These are phyloP conservation scores for Coriolopsis trogii DNA, from an alignment of 1,284 basidiomycete genomes.

Conservation along the genomic window DNA sequence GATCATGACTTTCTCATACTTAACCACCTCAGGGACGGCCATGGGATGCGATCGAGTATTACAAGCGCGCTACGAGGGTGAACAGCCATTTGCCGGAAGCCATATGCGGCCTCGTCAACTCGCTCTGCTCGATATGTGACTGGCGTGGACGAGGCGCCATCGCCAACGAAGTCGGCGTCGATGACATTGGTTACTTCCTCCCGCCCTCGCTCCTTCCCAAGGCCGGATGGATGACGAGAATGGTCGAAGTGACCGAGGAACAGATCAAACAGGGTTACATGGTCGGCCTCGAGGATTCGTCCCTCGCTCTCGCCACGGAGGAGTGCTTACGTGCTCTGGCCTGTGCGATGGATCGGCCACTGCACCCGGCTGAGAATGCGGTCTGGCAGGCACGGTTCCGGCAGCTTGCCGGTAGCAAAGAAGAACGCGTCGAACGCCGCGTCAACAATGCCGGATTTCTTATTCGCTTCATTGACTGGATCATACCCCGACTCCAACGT, in stretches of 20 bases:
- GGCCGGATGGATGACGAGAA: conserved; percentile 48
- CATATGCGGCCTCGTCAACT: conserved; percentile 56
- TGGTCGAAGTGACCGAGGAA: conserved; percentile 47
- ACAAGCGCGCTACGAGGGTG: conserved; percentile 52
- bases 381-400: conserved; percentile 44
- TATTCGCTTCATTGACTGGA: conserved; percentile 55
- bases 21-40: conserved; percentile 48
- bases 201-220: conserved; percentile 20
- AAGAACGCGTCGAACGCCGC: conserved; percentile 27
- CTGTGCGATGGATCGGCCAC: conserved; percentile 30
- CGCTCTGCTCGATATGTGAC: conserved; percentile 56
- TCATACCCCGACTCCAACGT: conserved; percentile 51
- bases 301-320: conserved; percentile 40
- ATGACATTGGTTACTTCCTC: conserved; percentile 26
- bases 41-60: conserved; percentile 57
- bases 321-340: conserved; percentile 51
- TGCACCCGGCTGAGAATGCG: conserved; percentile 33
- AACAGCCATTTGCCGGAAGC: conserved; percentile 62
- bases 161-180: conserved; percentile 23
- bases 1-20: neutral
- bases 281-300: conserved; percentile 39
- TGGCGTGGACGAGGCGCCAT: conserved; percentile 52
- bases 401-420: conserved; percentile 38
- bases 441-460: conserved; percentile 56
- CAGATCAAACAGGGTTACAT: conserved; percentile 48